Evolutionary conservation across 2,329 filamentous ascomycete genomes (phyloP).

Genomic region (Neopestalotiopsis rosae): DNA sequence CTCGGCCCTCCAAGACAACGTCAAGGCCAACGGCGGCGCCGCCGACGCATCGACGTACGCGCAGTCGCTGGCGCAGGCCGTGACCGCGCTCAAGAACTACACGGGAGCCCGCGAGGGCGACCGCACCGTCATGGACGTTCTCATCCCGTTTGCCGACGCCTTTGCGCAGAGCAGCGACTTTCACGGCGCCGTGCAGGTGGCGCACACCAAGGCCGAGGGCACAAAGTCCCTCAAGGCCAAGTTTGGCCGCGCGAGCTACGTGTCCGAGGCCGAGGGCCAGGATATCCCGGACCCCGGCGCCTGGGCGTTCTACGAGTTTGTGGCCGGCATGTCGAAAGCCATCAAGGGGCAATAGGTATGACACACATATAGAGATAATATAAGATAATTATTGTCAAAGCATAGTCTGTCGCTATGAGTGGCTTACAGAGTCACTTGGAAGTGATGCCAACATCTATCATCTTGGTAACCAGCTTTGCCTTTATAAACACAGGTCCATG

Average conservation of each 20-base stretch:
- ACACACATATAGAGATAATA: no score
- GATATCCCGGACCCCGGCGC: slow-evolving; percentile 36
- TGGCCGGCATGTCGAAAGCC: slow-evolving; percentile 21
- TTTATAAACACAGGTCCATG: no score
- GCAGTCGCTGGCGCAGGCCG: slow-evolving; percentile 26
- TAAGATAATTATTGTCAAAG: no score
- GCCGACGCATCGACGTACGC: slow-evolving; percentile 23
- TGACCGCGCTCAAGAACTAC: slow-evolving; percentile 30
- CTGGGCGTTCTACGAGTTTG: slow-evolving; percentile 37
- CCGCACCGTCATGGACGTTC: slow-evolving; percentile 30
- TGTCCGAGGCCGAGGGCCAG: slow-evolving; percentile 33
- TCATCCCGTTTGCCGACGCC: slow-evolving; percentile 26
- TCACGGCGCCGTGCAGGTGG: slow-evolving; percentile 44
- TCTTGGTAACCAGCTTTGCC: no score
- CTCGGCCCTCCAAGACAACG: slow-evolving; percentile 23
- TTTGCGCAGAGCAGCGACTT: slow-evolving; percentile 25
- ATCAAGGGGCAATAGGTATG: slow-evolving; percentile 10
- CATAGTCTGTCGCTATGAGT: no score
- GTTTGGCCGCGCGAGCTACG: slow-evolving; percentile 36
- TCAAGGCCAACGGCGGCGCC: not conserved
- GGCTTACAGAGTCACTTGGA: no score
- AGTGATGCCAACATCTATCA: no score
- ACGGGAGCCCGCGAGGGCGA: slow-evolving; percentile 34
- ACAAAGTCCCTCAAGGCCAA: slow-evolving; percentile 33
- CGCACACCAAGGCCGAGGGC: slow-evolving; percentile 34